Percentiles rank a stretch among this genome's conserved stretches.
Conservation (phyloP, 306 rosid species). For the Prosopis cineraria region DNA sequence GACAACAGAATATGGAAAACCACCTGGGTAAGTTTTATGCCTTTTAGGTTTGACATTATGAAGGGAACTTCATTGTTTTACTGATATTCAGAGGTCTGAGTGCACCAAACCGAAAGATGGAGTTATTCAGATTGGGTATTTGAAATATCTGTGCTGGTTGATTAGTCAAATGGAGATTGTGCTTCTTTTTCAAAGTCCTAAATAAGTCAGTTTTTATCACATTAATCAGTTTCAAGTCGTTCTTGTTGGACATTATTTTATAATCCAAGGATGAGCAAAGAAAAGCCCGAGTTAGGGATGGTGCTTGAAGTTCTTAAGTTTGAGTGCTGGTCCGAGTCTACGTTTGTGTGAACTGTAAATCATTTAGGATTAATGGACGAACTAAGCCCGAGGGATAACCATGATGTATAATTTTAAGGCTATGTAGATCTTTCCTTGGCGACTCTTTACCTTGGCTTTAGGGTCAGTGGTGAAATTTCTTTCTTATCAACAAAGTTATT, state of each 20-base stretch:
- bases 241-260: background rate
- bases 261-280: background rate
- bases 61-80: no score
- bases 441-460: background rate
- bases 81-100: no score
- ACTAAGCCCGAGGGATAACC: background rate
- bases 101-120: no score
- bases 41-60: constrained; percentile 9
- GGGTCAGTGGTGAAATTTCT: background rate
- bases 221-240: background rate
- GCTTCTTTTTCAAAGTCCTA: background rate
- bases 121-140: background rate
- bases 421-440: background rate
- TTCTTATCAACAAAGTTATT: background rate
- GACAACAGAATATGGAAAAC: constrained; percentile 97
- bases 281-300: background rate
- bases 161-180: constrained; percentile 3
- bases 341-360: constrained; percentile 4
- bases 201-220: background rate
- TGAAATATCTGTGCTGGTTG: constrained; percentile 11
- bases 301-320: background rate
- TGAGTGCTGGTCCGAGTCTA: background rate
- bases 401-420: background rate
- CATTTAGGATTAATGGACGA: background rate
- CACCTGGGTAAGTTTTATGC: constrained; percentile 78